These are phyloP conservation scores for Talaromyces marneffei DNA, from an alignment of 2,329 filamentous ascomycete species.

Conservation along the genomic window DNA sequence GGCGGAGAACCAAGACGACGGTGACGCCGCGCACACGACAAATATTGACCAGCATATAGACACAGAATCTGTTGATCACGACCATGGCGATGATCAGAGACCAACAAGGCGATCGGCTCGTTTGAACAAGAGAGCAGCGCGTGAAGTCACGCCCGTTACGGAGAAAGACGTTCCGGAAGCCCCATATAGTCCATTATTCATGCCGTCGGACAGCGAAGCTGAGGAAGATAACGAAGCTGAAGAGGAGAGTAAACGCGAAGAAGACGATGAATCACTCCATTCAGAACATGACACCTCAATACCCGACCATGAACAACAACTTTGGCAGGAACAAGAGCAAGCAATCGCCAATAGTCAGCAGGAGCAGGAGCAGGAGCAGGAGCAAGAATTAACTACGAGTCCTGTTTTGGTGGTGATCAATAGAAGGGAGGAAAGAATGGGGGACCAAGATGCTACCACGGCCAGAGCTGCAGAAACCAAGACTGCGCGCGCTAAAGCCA, in stretches of 20 bases:
- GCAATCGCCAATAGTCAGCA: background rate
- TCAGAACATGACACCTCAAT: background rate
- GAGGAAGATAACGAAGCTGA: background rate
- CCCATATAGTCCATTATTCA: background rate
- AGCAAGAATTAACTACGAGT: background rate
- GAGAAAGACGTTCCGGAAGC: background rate
- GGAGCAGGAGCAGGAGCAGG: background rate
- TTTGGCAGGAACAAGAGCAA: background rate
- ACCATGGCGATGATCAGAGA: background rate
- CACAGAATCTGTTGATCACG: background rate
- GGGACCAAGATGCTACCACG: background rate
- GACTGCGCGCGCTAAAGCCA: background rate
- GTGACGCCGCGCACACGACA: background rate
- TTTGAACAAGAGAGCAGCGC: background rate
- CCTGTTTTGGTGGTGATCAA: background rate
- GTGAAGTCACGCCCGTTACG: background rate
- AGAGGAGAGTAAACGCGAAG: background rate
- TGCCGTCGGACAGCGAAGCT: background rate
- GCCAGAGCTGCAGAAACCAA: background rate
- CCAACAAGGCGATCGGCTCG: background rate
- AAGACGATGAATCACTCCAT: background rate
- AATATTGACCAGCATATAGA: background rate
- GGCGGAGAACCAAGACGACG: background rate
- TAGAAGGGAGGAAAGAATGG: background rate
- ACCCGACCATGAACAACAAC: background rate